Evolutionary conservation across 805 yeast species (phyloP).

Genomic region (Pichia rugopelliculosa): DNA sequence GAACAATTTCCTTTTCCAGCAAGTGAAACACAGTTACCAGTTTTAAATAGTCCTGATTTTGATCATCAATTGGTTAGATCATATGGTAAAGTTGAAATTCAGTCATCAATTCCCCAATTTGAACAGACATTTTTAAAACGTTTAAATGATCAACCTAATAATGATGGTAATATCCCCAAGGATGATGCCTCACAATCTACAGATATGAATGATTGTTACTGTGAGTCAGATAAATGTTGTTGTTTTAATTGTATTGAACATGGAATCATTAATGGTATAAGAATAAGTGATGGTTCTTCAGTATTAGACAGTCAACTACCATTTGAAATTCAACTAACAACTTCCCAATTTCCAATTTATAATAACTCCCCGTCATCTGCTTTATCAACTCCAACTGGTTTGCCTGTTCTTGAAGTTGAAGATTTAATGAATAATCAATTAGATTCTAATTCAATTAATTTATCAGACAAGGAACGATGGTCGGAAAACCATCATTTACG

Average conservation of each 20-base stretch:
- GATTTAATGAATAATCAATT: not conserved
- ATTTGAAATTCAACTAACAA: slow-evolving; percentile 6
- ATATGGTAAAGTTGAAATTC: slow-evolving; percentile 22
- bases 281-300: slow-evolving; percentile 23
- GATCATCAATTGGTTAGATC: slow-evolving; percentile 8
- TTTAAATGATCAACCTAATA: not conserved
- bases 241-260: slow-evolving; percentile 30
- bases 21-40: not conserved
- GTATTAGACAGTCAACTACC: slow-evolving; percentile 12
- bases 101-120: slow-evolving; percentile 12
- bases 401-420: not conserved
- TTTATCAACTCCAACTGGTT: not conserved
- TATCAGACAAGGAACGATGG: not conserved
- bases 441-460: not conserved
- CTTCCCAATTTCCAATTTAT: slow-evolving; percentile 1
- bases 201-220: slow-evolving; percentile 22
- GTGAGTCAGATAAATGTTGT: slow-evolving; percentile 27
- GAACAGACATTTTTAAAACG: slow-evolving; percentile 11
- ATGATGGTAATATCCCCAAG: not conserved
- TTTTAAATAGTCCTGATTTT: not conserved
- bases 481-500: not conserved
- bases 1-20: slow-evolving; percentile 13
- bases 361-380: not conserved
- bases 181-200: not conserved
- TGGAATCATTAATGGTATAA: slow-evolving; percentile 27